Evolutionary conservation across 129 eudicot genomes (phyloP), one percentile per base, ranked within the genome.

Genomic region (Flaveria linearis): DNA sequence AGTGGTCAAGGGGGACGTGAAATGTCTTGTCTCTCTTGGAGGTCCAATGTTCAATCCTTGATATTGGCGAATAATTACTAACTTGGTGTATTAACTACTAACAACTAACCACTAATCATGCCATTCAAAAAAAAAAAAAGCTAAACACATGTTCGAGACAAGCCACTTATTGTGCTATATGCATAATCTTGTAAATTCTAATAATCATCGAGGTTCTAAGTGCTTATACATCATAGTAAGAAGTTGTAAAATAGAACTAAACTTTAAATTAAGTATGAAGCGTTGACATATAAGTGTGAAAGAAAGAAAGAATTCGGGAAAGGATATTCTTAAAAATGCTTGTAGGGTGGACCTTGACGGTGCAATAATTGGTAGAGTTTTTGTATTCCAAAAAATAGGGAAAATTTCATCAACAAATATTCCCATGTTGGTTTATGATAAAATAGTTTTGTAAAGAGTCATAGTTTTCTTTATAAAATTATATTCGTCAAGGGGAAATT

Each of bases 221-320:
- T 20, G 17, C 18, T 56, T 26, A 39, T 30, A 1, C 23, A 17
- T 5, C 20, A 17, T 51, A 13, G 13, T 30, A 17, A 36, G 41
- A 36, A 36, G 26, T 16, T 16, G 18, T 36, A 16, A 53, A 53
- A 36, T 5, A 36, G 7, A 11, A 16, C 57, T 1, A 56, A 56
- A 56, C 8, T 73, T 17, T 5, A 13, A 49, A 17, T 28, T 5
- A 36, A 36, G 7, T 5, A 36, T 5, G 41, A 17, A 10, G 46
- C 55, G 53, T 73, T 73, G 68, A 56, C 55, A 56, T 39, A 39
- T 73, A 57, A 5, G 78, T 58, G 69, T 74, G 69, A 18, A 74
- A 58, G 26, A 43, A 43, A 74, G 13, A 42, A 8, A 60, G 69
- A 57, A 74, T 74, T 60, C 56, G 39, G 14, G 69, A 57, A 74